Conservation (phyloP, 2,329 filamentous ascomycete genomes). For the Penicillium sp. region DNA sequence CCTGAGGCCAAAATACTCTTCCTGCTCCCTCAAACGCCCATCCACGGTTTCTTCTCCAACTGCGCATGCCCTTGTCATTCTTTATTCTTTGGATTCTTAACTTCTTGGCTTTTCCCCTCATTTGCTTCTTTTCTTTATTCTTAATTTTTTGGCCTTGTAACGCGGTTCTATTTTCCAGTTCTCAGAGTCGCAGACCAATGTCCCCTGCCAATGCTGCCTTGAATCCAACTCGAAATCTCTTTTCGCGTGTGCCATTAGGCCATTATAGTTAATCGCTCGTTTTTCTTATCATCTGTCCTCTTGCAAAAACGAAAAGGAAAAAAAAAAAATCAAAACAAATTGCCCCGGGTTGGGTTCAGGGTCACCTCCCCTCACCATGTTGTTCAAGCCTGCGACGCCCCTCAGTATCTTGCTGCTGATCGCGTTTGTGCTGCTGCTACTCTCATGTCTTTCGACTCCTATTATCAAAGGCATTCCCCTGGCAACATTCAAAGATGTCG, state of each 20-base stretch:
- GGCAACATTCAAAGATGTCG: slow-evolving; percentile 70
- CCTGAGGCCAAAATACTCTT: slow-evolving; percentile 4
- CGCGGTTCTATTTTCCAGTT: not conserved
- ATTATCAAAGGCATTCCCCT: slow-evolving; percentile 83
- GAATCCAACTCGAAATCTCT: not conserved
- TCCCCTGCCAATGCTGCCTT: slow-evolving; percentile 1
- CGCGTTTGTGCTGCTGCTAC: slow-evolving; percentile 79
- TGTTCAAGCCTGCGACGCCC: slow-evolving; percentile 90
- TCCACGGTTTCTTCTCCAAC: not conserved
- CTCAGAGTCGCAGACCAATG: not conserved
- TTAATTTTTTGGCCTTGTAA: not conserved
- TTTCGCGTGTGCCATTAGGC: slow-evolving; percentile 1
- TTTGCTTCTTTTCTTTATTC: not conserved
- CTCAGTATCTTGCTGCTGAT: slow-evolving; percentile 79
- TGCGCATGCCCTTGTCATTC: slow-evolving; percentile 3
- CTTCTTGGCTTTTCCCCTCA: slow-evolving; percentile 6
- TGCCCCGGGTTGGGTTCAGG: not conserved
- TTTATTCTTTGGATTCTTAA: not conserved
- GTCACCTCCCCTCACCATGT: slow-evolving; percentile 45
- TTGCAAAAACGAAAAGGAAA: not conserved
- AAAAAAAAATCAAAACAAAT: too few relatives aligned
- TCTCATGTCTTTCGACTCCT: slow-evolving; percentile 88
- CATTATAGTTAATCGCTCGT: not conserved
- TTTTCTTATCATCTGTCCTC: not conserved
- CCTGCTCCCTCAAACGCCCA: not conserved